These are phyloP conservation scores for Stentor roeselii DNA, from an alignment of 73 alveolate species.

Conservation along the genomic window DNA sequence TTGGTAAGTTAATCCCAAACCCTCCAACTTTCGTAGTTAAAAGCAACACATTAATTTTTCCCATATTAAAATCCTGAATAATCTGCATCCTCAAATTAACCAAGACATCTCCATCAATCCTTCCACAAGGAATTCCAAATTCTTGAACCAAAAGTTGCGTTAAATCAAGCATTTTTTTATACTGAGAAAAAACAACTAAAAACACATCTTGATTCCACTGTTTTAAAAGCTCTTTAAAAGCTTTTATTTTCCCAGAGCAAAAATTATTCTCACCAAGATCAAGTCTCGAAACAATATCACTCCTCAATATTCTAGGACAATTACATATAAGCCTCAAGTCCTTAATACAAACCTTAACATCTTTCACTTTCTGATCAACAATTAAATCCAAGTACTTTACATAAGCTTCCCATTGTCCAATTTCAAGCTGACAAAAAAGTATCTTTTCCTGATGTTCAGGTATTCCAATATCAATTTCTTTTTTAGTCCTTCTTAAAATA, in stretches of 20 bases:
- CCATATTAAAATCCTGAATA: not conserved
- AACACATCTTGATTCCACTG: slow-evolving; percentile 54
- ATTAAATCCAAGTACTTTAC: slow-evolving; percentile 55
- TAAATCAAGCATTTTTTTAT: slow-evolving; percentile 45
- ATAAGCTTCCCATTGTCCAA: slow-evolving; percentile 70
- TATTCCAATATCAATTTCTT: slow-evolving; percentile 86
- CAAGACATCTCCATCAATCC: slow-evolving; percentile 73
- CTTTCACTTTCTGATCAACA: slow-evolving; percentile 34
- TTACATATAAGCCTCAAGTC: slow-evolving; percentile 42
- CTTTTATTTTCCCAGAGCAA: slow-evolving; percentile 43
- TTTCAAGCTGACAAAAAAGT: slow-evolving; percentile 71
- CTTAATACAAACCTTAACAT: slow-evolving; percentile 17
- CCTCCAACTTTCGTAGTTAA: slow-evolving; percentile 98
- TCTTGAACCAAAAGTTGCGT: slow-evolving; percentile 39
- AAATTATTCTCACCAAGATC: not conserved
- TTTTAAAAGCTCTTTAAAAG: slow-evolving; percentile 47
- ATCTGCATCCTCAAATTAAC: slow-evolving; percentile 39
- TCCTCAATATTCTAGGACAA: slow-evolving; percentile 40
- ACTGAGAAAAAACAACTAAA: slow-evolving; percentile 64
- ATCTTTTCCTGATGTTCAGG: slow-evolving; percentile 90
- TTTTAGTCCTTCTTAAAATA: slow-evolving; percentile 93
- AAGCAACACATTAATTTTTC: not conserved
- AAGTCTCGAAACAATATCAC: not conserved
- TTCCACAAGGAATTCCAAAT: slow-evolving; percentile 80
- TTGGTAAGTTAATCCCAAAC: slow-evolving; percentile 95